Conservation (phyloP, 1,139 yeast genomes). For the Lodderomyces margitis region DNA sequence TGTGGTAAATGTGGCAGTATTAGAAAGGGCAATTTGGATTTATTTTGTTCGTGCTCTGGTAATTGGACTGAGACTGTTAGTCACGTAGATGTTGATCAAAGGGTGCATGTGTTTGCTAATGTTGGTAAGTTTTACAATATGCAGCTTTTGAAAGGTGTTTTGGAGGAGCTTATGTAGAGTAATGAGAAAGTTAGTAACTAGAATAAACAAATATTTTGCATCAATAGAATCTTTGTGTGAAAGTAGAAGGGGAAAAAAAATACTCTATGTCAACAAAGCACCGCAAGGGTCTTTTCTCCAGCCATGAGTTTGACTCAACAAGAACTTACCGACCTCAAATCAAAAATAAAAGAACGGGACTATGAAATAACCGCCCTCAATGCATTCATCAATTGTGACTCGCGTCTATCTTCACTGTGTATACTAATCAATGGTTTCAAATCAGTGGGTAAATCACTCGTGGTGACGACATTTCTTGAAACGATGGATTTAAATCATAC, state of each 20-base stretch:
- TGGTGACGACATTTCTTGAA: slow-evolving; percentile 28
- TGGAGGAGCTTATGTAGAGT: slow-evolving; percentile 28
- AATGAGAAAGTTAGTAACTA: neutral
- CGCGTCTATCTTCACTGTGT: slow-evolving; percentile 24
- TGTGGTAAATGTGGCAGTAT: slow-evolving; percentile 76
- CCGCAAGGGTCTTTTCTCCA: neutral
- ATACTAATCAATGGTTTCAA: slow-evolving; percentile 42
- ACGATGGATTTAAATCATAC: slow-evolving; percentile 24
- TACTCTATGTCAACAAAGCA: neutral
- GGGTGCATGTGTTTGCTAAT: slow-evolving; percentile 50
- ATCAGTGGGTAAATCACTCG: slow-evolving; percentile 39
- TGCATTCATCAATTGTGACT: slow-evolving; percentile 24
- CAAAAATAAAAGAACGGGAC: slow-evolving; percentile 19
- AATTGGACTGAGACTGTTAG: slow-evolving; percentile 65
- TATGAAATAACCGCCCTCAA: slow-evolving; percentile 24
- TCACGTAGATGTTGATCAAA: slow-evolving; percentile 42
- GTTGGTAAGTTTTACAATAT: slow-evolving; percentile 64
- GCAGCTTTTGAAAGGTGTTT: slow-evolving; percentile 51
- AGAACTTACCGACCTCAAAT: slow-evolving; percentile 9
- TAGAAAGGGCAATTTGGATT: slow-evolving; percentile 67
- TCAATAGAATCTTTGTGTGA: too few relatives aligned
- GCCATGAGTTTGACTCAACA: slow-evolving; percentile 13
- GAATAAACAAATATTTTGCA: too few relatives aligned
- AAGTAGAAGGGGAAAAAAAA: too few relatives aligned
- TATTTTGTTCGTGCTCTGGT: slow-evolving; percentile 87